Conservation (phyloP, 1,284 basidiomycete genomes). For the Somion occarium region DNA sequence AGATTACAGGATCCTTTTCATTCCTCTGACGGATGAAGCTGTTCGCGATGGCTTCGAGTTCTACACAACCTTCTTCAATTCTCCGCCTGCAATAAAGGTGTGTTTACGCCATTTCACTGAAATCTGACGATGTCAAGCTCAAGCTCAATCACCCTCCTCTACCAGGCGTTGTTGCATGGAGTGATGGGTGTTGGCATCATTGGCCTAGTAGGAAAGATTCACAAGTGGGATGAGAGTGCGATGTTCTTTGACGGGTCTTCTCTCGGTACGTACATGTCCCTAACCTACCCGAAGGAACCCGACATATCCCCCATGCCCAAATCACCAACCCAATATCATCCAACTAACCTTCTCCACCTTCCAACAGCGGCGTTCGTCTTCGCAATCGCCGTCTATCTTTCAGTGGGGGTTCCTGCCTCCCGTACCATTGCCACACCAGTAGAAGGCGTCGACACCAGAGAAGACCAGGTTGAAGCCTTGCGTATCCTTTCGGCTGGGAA, state of each 20-base stretch:
- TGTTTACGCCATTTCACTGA: conserved; percentile 15
- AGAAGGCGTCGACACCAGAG: conserved; percentile 49
- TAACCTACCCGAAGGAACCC: background rate
- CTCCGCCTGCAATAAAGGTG: conserved; percentile 86
- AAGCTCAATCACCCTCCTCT: conserved; percentile 3
- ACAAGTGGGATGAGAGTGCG: conserved; percentile 85
- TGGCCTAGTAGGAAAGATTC: conserved; percentile 71
- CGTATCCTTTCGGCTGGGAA: conserved; percentile 81
- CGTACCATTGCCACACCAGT: conserved; percentile 64
- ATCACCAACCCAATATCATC: conserved; percentile 1
- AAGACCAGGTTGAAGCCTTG: conserved; percentile 73
- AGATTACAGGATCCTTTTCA: conserved; percentile 78
- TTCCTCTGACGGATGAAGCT: conserved; percentile 55
- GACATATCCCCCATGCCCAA: conserved; percentile 2
- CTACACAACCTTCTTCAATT: conserved; percentile 87
- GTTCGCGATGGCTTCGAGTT: conserved; percentile 78
- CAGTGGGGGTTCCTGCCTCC: conserved; percentile 73
- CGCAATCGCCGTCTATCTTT: conserved; percentile 71
- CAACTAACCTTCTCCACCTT: background rate
- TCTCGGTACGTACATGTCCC: conserved; percentile 70
- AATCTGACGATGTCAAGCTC: background rate
- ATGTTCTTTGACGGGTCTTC: conserved; percentile 89
- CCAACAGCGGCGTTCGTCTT: conserved; percentile 68
- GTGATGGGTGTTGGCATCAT: conserved; percentile 74
- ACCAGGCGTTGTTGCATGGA: conserved; percentile 77